Evolutionary conservation across 1,284 basidiomycete species (phyloP).

Genomic region (Wallemia hederae): DNA sequence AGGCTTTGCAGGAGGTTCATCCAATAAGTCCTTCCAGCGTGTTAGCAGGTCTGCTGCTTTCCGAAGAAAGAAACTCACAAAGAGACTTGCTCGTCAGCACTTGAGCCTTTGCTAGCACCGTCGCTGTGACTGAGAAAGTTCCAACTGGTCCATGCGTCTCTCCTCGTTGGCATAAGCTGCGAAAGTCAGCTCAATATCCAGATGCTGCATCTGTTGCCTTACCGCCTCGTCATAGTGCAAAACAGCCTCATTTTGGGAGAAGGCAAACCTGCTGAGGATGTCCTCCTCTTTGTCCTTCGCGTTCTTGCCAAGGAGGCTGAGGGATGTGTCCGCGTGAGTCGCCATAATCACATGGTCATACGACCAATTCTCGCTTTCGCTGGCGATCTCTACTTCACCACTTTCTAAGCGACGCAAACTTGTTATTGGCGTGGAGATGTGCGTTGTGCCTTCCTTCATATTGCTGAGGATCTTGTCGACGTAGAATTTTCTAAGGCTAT

Average conservation of each 20-base stretch:
- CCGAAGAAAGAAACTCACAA: constrained; percentile 23
- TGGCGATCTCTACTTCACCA: constrained; percentile 2
- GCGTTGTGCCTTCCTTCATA: constrained; percentile 26
- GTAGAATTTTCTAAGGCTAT: constrained; percentile 25
- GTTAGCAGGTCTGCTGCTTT: constrained; percentile 4
- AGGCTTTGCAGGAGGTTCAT: constrained; percentile 57
- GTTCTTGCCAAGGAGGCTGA: constrained; percentile 30
- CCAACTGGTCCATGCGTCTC: constrained; percentile 39
- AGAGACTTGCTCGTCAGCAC: constrained; percentile 30
- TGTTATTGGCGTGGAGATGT: constrained; percentile 29
- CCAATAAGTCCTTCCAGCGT: constrained; percentile 21
- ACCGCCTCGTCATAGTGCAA: constrained; percentile 35
- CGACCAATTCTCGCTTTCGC: constrained; percentile 16
- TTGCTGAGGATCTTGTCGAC: constrained; percentile 31
- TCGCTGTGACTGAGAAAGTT: constrained; percentile 35
- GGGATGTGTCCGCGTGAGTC: constrained; percentile 34
- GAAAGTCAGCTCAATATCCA: neutral
- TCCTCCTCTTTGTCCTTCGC: constrained; percentile 27
- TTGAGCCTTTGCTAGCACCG: constrained; percentile 16
- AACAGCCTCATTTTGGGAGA: constrained; percentile 39
- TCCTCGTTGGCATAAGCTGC: constrained; percentile 34
- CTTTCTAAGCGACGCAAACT: constrained; percentile 10
- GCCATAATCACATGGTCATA: constrained; percentile 55
- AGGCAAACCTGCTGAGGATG: constrained; percentile 30
- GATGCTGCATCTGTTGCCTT: constrained; percentile 4